Evolutionary conservation across 208 protist genomes (phyloP).

Genomic region (Spironucleus salmonicida): DNA sequence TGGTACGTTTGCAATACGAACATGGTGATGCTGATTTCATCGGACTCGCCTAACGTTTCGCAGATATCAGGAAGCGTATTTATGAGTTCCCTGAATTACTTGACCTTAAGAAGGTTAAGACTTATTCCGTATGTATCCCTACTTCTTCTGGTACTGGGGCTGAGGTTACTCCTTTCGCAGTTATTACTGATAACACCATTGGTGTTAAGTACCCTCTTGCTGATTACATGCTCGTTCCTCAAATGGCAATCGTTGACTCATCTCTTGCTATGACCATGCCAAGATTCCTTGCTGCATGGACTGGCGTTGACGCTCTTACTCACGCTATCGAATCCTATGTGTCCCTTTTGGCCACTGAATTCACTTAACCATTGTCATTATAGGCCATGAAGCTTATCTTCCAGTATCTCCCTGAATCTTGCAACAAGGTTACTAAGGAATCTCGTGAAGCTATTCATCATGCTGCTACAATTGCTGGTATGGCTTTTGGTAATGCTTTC

Average conservation of each 20-base stretch:
- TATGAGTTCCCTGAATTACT: constrained; percentile 34
- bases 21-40: constrained; percentile 41
- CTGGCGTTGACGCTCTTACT: constrained; percentile 61
- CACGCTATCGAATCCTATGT: constrained; percentile 61
- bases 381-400: constrained; percentile 50
- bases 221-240: constrained; percentile 52
- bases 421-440: constrained; percentile 45
- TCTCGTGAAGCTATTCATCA: constrained; percentile 56
- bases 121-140: constrained; percentile 45
- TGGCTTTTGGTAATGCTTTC: constrained; percentile 61
- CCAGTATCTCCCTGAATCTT: constrained; percentile 50
- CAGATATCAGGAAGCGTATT: constrained; percentile 41
- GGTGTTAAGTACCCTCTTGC: constrained; percentile 48
- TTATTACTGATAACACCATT: constrained; percentile 48
- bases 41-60: constrained; percentile 36
- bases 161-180: constrained; percentile 60
- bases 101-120: constrained; percentile 29
- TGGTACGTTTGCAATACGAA: constrained; percentile 53
- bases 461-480: constrained; percentile 56
- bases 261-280: constrained; percentile 56
- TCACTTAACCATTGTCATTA: constrained; percentile 50
- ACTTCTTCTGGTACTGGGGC: constrained; percentile 64
- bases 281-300: constrained; percentile 56
- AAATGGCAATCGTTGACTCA: constrained; percentile 59
- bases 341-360: constrained; percentile 44